Base-by-base conservation (phyloP, 176 grass and related monocot genomes). In the Leersia perrieri region DNA sequence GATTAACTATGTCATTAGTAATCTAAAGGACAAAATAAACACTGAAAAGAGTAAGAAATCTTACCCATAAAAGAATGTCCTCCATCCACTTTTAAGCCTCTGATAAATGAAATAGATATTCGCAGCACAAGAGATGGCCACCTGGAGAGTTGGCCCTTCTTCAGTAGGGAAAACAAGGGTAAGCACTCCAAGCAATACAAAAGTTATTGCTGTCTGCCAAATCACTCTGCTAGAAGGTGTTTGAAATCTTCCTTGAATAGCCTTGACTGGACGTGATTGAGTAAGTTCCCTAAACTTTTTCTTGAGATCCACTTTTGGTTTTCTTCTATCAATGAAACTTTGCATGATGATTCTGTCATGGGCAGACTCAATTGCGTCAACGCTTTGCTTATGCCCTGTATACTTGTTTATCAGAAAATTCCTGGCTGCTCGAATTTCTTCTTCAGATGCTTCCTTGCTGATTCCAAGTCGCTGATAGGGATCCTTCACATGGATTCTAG, bases 391-490 rank as follows among this genome's bases (percentile, higher is more conserved):
- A 49, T 99, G 92, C 30, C 88, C 86, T 68, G 87, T 81, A 84
- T 99, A 93, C 80, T 95, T 93, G 67, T 87, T 92, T 83, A 91
- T 91, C 12, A 95, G 73, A 91, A 88, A 99, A 66, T 87, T 99
- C 79, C 96, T 90, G 29, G 90, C 88, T 79, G 92, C 92, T 90
- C 88, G 92, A 75, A 99, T 99, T 93, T 99, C 92, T 91, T 99
- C 96, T 88, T 89, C 89, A 69, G 92, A 99, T 79, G 96, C 96
- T 81, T 99, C 96, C 61, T 18, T 88, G 82, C 92, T 95, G 81
- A 99, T 86, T 35, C 96, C 90, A 63, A 99, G 87, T 62, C 88
- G 70, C 68, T 90, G 84, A 72, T 95, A 99, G 71, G 92, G 92
- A 83, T 95, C 96, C 68, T 90, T 98, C 29, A 98, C 86, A 47